Base-by-base conservation (phyloP, 257 asterid species). In the Gardenia jasminoides region DNA sequence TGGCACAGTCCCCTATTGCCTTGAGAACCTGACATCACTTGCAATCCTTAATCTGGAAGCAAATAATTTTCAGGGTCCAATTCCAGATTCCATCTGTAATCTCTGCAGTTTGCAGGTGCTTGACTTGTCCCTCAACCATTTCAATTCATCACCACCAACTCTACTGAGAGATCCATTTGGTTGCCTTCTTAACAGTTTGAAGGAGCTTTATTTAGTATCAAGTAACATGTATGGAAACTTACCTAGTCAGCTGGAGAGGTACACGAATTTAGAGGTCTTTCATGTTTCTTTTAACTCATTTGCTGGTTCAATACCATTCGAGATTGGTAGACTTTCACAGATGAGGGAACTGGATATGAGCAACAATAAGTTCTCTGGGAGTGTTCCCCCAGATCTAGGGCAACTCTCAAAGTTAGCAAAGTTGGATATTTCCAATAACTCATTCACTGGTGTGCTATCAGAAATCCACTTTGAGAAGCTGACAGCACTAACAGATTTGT, bases 281-380 rank as follows among this genome's bases (percentile, higher is more conserved):
- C 56, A 46, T 24, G 46, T 82, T 67, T 73, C 73, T 56, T 66
- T 67, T 48, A 82, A 82, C 58, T 43, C 77, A 10, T 73, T 82
- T 17, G 24, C n/a, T 33, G 85, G 85, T 59, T 44, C 77, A 20
- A 43, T 82, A 9, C 85, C 82, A 54, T 41, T 4, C 10, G 72
- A 78, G 24, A 7, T 78, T 67, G 85, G 82, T 56, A 68, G 41
- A 5, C 70, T 73, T 12, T 24, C 73, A 36, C 28, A 30, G n/a
- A 41, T 82, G 77, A 78, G 75, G 19, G 85, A 66, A 76, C 43
- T 82, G 10, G 85, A 82, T 75, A 20, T 82, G 4, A 67, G 77
- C 48, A 73, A 82, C 43, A 82, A 82, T 39, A 36, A 36, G 10
- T 74, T 82, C 30, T 46, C 8, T 43, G 74, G 82, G 17, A 74